These are phyloP conservation scores for Fraxinus americana DNA, from an alignment of 257 asterid species.

Conservation along the genomic window DNA sequence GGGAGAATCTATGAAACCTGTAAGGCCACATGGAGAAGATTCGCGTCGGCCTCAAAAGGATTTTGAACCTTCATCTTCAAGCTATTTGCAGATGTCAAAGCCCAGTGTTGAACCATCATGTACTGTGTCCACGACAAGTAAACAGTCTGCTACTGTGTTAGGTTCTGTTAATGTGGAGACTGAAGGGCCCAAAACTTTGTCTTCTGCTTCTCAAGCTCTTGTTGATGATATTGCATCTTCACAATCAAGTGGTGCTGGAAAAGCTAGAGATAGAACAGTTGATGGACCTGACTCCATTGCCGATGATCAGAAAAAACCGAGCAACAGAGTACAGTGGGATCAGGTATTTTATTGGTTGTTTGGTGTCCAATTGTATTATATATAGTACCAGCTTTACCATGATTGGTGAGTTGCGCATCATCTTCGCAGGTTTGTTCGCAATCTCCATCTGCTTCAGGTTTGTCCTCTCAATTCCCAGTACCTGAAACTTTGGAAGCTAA, in stretches of 20 bases:
- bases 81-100: conserved; percentile 43
- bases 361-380: conserved; percentile 16
- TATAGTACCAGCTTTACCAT: conserved; percentile 21
- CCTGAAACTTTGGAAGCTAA: conserved; percentile 32
- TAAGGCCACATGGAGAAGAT: conserved; percentile 38
- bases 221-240: conserved; percentile 33
- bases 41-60: conserved; percentile 43
- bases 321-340: conserved; percentile 33
- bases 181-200: conserved; percentile 22
- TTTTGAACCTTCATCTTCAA: conserved; percentile 37
- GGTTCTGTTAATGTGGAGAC: conserved; percentile 38
- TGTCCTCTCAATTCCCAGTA: conserved; percentile 42
- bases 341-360: conserved; percentile 47
- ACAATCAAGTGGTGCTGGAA: conserved; percentile 29
- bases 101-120: conserved; percentile 42
- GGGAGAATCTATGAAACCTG: conserved; percentile 41
- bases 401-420: conserved; percentile 5
- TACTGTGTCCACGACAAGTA: conserved; percentile 23
- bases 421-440: conserved; percentile 49
- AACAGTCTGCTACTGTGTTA: conserved; percentile 24
- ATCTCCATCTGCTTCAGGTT: conserved; percentile 34
- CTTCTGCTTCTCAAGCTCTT: conserved; percentile 30
- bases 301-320: conserved; percentile 36
- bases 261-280: conserved; percentile 23
- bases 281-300: conserved; percentile 34